Evolutionary conservation across 768 basidiomycete species (phyloP).

Genomic region (Hygrocybe coccinea): DNA sequence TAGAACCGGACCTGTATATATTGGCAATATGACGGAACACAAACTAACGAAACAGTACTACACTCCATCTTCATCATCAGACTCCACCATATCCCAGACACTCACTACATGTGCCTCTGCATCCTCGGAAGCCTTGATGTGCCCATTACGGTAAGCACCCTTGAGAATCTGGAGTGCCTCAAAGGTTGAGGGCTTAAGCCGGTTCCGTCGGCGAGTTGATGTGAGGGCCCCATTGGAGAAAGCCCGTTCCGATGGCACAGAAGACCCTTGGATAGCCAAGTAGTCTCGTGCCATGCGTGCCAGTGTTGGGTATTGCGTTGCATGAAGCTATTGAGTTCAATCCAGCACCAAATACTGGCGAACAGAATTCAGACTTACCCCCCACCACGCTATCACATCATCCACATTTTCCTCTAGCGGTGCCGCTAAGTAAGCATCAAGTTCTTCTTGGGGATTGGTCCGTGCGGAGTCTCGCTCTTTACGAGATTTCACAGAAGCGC

Average conservation of each 20-base stretch:
- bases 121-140: background rate
- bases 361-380: background rate
- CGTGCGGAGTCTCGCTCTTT: background rate
- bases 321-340: background rate
- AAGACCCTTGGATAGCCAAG: slow-evolving; percentile 26
- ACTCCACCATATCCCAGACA: background rate
- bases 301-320: slow-evolving; percentile 20
- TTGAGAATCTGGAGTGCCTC: slow-evolving; percentile 28
- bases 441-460: background rate
- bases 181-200: slow-evolving; percentile 21
- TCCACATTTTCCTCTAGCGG: background rate
- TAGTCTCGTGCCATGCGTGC: slow-evolving; percentile 22
- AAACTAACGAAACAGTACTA: background rate
- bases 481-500: background rate
- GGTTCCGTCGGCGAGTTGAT: slow-evolving; percentile 15
- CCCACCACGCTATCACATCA: background rate
- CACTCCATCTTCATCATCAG: background rate
- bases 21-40: background rate
- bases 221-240: slow-evolving; percentile 28
- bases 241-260: slow-evolving; percentile 22
- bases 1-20: background rate
- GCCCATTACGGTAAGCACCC: background rate
- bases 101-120: background rate
- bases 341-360: no score
- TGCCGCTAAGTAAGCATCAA: background rate